These are phyloP conservation scores for Alternaria triticimaculans DNA, from an alignment of 2,329 filamentous ascomycete species.

Conservation along the genomic window DNA sequence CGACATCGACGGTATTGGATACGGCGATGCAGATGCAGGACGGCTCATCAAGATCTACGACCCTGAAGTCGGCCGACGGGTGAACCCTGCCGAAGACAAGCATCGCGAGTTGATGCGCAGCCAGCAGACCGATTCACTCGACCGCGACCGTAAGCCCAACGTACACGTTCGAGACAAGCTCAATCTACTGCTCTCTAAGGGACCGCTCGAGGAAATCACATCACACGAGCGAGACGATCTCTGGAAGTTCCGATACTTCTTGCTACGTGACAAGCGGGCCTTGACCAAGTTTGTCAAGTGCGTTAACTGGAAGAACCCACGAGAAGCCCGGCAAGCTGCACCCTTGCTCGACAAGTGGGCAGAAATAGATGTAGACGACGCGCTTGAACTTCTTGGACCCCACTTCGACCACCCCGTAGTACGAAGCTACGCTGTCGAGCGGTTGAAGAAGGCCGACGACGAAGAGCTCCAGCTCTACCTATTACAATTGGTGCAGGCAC, in stretches of 20 bases:
- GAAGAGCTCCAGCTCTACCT: slow-evolving; percentile 90
- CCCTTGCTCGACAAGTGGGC: slow-evolving; percentile 93
- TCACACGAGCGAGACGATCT: slow-evolving; percentile 94
- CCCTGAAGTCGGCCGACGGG: slow-evolving; percentile 84
- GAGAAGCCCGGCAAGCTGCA: slow-evolving; percentile 86
- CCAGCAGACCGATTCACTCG: slow-evolving; percentile 89
- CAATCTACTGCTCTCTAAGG: slow-evolving; percentile 88
- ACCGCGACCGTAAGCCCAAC: slow-evolving; percentile 95
- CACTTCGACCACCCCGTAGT: slow-evolving; percentile 89
- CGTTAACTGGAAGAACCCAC: slow-evolving; percentile 87
- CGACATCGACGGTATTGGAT: slow-evolving; percentile 67
- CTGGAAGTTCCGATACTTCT: slow-evolving; percentile 96
- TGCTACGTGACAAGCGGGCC: slow-evolving; percentile 84
- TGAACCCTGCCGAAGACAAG: slow-evolving; percentile 95
- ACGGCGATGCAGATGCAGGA: slow-evolving; percentile 59
- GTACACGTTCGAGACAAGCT: slow-evolving; percentile 94
- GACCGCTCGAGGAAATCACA: slow-evolving; percentile 85
- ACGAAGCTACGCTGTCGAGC: slow-evolving; percentile 89
- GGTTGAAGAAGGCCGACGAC: slow-evolving; percentile 89
- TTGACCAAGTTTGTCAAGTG: slow-evolving; percentile 98
- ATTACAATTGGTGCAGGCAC: slow-evolving; percentile 90
- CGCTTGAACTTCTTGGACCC: slow-evolving; percentile 89
- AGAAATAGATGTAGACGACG: slow-evolving; percentile 96
- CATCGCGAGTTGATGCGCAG: slow-evolving; percentile 90
- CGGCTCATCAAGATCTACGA: slow-evolving; percentile 88